A percentile compares a stretch with the other conserved stretches of the same genome.
phyloP scores from a whole-genome alignment of 148 eudicot species.

The Spergularia marina region DNA sequence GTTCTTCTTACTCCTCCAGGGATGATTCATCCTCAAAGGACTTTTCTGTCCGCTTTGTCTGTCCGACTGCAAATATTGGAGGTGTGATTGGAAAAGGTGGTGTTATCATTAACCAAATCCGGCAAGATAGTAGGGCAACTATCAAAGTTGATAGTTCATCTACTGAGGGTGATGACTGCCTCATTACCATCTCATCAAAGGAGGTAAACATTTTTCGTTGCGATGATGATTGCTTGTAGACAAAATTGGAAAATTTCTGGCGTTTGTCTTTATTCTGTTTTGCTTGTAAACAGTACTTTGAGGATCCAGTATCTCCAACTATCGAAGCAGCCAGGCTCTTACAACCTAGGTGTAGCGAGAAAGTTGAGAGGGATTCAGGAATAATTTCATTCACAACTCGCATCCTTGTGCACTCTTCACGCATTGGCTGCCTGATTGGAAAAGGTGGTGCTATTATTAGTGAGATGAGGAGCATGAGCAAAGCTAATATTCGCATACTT shows the following conservation, averaged over 20 bases:
- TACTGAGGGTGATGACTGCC: conserved; percentile 79
- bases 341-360: conserved; percentile 96
- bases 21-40: conserved; percentile 70
- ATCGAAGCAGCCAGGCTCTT: conserved; percentile 95
- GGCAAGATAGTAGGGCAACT: conserved; percentile 82
- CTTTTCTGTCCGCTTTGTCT: conserved; percentile 77
- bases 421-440: conserved; percentile 90
- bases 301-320: conserved; percentile 78
- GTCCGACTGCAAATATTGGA: conserved; percentile 82
- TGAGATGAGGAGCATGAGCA: conserved; percentile 85
- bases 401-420: conserved; percentile 75
- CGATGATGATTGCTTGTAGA: background rate
- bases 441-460: conserved; percentile 90
- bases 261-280: conserved; percentile 1
- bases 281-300: conserved; percentile 51
- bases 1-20: conserved; percentile 61
- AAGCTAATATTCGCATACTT: conserved; percentile 89
- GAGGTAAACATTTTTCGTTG: conserved; percentile 49
- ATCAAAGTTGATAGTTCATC: conserved; percentile 93
- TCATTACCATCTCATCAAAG: conserved; percentile 69
- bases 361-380: conserved; percentile 96
- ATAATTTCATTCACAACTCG: conserved; percentile 70
- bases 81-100: conserved; percentile 99
- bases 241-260: background rate
- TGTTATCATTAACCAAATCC: conserved; percentile 80